Evolutionary conservation across 805 yeast species (phyloP).

Genomic region (Nakazawaea ambrosiae): DNA sequence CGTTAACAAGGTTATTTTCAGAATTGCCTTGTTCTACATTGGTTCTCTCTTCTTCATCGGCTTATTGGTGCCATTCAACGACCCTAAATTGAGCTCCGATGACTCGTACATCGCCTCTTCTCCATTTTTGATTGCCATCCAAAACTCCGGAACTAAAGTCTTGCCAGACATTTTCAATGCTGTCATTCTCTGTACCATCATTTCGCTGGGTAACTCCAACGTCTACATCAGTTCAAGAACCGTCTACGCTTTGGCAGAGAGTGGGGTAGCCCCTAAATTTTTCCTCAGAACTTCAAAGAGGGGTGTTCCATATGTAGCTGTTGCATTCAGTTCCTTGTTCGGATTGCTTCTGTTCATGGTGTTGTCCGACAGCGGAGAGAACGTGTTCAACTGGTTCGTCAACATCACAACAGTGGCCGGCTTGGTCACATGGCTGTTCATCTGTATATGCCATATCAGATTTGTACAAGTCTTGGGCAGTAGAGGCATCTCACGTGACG

Average conservation of each 20-base stretch:
- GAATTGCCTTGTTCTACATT: constrained; percentile 63
- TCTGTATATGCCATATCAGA: constrained; percentile 57
- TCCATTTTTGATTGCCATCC: constrained; percentile 68
- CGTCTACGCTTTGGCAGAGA: constrained; percentile 56
- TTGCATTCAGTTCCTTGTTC: constrained; percentile 47
- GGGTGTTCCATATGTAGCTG: constrained; percentile 61
- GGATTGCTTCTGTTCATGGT: constrained; percentile 60
- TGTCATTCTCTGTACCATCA: constrained; percentile 55
- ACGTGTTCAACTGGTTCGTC: constrained; percentile 66
- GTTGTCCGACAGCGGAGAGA: constrained; percentile 43
- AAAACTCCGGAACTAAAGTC: constrained; percentile 58
- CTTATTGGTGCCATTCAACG: constrained; percentile 61
- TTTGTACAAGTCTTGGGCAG: constrained; percentile 59
- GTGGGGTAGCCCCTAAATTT: constrained; percentile 48
- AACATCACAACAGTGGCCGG: constrained; percentile 77
- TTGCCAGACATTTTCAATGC: constrained; percentile 70
- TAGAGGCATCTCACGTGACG: constrained; percentile 60
- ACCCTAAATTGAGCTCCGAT: constrained; percentile 36
- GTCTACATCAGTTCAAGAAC: constrained; percentile 67
- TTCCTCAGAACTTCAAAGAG: constrained; percentile 40
- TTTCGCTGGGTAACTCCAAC: constrained; percentile 78
- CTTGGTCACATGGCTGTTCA: constrained; percentile 65
- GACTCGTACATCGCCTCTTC: constrained; percentile 41
- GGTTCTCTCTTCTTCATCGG: constrained; percentile 63
- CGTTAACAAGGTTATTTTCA: constrained; percentile 57